Conservation (phyloP, 2,329 filamentous ascomycete species). For the Aspergillus awamori region DNA sequence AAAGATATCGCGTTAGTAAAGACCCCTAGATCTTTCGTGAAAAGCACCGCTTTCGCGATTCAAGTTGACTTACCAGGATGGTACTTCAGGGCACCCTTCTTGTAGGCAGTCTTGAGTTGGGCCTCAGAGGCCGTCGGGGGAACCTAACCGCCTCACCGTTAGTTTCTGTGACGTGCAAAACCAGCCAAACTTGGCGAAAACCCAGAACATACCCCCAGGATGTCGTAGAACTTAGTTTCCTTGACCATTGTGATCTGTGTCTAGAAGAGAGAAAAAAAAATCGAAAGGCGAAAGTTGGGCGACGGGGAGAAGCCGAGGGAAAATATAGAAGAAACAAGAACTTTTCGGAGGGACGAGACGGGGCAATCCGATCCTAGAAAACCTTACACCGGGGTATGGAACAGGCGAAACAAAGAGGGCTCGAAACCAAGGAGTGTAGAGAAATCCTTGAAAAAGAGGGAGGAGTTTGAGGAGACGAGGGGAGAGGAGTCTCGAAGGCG, state of each 20-base stretch:
- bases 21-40: background rate
- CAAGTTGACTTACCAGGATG: constrained; percentile 75
- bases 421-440: constrained; percentile 15
- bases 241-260: constrained; percentile 51
- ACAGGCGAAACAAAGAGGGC: constrained; percentile 14
- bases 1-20: constrained; percentile 7
- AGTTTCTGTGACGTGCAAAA: constrained; percentile 11
- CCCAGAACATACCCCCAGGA: constrained; percentile 48
- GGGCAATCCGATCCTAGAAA: constrained; percentile 11
- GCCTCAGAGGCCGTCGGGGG: constrained; percentile 76
- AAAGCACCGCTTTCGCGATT: background rate
- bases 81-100: constrained; percentile 84
- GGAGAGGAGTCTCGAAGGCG: constrained; percentile 15
- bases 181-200: background rate
- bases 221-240: constrained; percentile 54
- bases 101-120: constrained; percentile 92
- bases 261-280: constrained; percentile 21
- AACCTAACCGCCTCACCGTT: constrained; percentile 59
- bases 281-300: background rate
- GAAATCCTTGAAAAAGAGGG: constrained; percentile 12
- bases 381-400: constrained; percentile 2
- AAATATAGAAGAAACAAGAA: constrained; percentile 21
- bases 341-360: constrained; percentile 22
- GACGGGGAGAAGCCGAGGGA: constrained; percentile 4
- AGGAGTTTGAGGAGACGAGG: constrained; percentile 14